Conservation (phyloP, 768 basidiomycete genomes). For the Podaxis sp. region DNA sequence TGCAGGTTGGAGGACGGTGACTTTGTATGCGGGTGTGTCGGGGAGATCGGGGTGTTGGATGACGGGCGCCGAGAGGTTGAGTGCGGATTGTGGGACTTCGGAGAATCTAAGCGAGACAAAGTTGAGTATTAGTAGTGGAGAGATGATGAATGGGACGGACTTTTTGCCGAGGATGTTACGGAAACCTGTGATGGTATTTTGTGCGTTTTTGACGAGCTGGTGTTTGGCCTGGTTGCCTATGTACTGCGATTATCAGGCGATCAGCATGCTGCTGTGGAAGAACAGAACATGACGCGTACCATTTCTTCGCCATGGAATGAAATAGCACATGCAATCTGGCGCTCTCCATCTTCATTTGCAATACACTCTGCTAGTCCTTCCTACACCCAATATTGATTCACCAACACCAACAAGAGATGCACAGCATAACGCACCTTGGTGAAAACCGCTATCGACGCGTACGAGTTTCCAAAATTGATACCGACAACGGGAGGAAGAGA, state of each 20-base stretch:
- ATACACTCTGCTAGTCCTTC: conserved; percentile 93
- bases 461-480: conserved; percentile 96
- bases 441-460: conserved; percentile 92
- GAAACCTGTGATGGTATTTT: conserved; percentile 95
- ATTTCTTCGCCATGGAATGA: conserved; percentile 91
- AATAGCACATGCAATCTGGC: conserved; percentile 94
- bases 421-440: conserved; percentile 65
- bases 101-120: conserved; percentile 55
- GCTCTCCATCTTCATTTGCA: conserved; percentile 97
- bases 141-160: conserved; percentile 38
- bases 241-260: conserved; percentile 57
- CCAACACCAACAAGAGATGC: background rate
- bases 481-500: conserved; percentile 72
- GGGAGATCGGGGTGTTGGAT: conserved; percentile 73
- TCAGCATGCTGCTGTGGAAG: conserved; percentile 12
- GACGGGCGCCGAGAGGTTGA: conserved; percentile 63
- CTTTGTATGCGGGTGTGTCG: conserved; percentile 81
- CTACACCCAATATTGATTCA: conserved; percentile 35
- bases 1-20: conserved; percentile 76
- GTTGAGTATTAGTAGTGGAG: too few relatives aligned
- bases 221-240: conserved; percentile 93
- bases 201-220: conserved; percentile 92
- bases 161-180: conserved; percentile 91
- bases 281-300: conserved; percentile 49
- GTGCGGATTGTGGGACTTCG: conserved; percentile 58